Evolutionary conservation across 2,329 filamentous ascomycete species (phyloP).

Genomic region (Hypoxylon sp.): DNA sequence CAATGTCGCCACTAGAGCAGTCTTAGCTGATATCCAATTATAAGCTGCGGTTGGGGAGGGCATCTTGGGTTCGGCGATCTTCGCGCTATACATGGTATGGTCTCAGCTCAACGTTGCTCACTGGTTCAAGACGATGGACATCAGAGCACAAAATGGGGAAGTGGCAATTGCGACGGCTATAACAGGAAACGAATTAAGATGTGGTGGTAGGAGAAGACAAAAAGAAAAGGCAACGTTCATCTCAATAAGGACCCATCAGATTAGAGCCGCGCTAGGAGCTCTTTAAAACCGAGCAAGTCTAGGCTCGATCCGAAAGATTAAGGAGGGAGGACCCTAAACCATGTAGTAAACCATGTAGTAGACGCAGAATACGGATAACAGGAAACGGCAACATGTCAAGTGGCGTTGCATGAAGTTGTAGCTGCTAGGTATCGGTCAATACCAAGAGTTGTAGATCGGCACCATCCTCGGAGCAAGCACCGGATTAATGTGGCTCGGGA

Average conservation of each 20-base stretch:
- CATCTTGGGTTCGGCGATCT: conserved; percentile 31
- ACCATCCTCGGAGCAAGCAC: conserved; percentile 26
- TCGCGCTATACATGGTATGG: conserved; percentile 27
- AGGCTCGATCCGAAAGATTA: conserved; percentile 40
- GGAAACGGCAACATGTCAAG: conserved; percentile 33
- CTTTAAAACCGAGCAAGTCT: conserved; percentile 37
- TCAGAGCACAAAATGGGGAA: conserved; percentile 15
- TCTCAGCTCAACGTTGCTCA: conserved; percentile 19
- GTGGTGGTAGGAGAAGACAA: conserved; percentile 4
- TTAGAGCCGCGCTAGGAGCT: conserved; percentile 39
- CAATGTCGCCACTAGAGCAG: conserved; percentile 34
- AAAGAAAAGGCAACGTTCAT: conserved; percentile 23
- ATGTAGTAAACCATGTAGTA: neutral
- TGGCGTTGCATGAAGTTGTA: conserved; percentile 30
- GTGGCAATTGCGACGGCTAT: conserved; percentile 17
- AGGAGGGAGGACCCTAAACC: conserved; percentile 42
- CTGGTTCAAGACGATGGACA: conserved; percentile 6
- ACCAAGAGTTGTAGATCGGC: conserved; percentile 28
- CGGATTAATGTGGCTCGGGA: conserved; percentile 25
- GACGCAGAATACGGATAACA: conserved; percentile 26
- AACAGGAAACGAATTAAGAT: conserved; percentile 15
- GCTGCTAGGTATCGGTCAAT: conserved; percentile 19
- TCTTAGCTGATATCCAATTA: conserved; percentile 25
- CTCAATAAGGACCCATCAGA: conserved; percentile 24
- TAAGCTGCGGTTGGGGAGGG: conserved; percentile 12